A percentile compares a stretch with the other conserved stretches of the same genome.
Conservation (phyloP, 352 stramenopile species). For the Phytophthora palmivora region DNA sequence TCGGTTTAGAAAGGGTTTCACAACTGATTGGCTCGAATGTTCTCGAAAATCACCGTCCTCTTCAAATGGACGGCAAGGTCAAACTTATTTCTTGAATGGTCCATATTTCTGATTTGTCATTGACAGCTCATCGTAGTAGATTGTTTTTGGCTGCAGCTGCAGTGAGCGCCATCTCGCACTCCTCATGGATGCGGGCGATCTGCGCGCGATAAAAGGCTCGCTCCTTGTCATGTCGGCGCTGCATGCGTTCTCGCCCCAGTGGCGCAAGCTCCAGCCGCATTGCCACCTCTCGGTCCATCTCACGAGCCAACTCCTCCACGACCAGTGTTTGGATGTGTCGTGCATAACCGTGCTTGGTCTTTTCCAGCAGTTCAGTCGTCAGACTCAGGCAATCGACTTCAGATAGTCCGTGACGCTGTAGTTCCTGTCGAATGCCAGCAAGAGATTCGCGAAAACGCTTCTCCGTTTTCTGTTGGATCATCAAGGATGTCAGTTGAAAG, state of each 20-base stretch:
- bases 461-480: conserved; percentile 52
- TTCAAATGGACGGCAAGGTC: conserved; percentile 2
- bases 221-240: conserved; percentile 60
- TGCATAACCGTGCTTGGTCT: conserved; percentile 66
- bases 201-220: conserved; percentile 61
- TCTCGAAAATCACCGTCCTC: conserved; percentile 43
- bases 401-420: conserved; percentile 54
- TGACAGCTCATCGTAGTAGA: conserved; percentile 55
- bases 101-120: background rate
- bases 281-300: conserved; percentile 65
- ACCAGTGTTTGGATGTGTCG: conserved; percentile 62
- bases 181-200: conserved; percentile 63
- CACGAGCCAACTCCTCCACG: conserved; percentile 67
- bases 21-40: conserved; percentile 44
- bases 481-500: background rate
- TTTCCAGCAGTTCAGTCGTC: conserved; percentile 67
- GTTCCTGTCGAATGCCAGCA: conserved; percentile 52
- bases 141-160: conserved; percentile 75
- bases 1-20: conserved; percentile 15
- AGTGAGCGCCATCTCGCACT: conserved; percentile 75
- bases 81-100: background rate
- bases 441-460: conserved; percentile 57
- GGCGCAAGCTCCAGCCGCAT: conserved; percentile 54
- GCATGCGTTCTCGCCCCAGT: conserved; percentile 54
- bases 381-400: conserved; percentile 38